Conservation (phyloP, 768 basidiomycete genomes). For the Xerocomellus amylosporus region DNA sequence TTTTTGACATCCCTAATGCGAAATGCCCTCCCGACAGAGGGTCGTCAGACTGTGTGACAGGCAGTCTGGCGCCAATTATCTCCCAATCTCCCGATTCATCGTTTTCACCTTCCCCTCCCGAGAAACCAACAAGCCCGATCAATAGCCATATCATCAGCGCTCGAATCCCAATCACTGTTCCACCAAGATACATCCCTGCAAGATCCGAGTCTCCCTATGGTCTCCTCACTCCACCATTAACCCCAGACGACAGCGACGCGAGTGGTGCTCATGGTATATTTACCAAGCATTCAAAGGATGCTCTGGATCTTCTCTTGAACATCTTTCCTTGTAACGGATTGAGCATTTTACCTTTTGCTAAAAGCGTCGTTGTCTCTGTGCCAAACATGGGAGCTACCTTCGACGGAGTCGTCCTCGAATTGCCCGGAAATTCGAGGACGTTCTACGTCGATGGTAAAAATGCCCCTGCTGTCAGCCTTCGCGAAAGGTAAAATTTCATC, state of each 20-base stretch:
- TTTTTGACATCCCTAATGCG: constrained; percentile 85
- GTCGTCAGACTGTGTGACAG: constrained; percentile 96
- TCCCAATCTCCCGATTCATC: constrained; percentile 42
- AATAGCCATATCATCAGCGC: constrained; percentile 16
- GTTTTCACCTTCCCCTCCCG: constrained; percentile 30
- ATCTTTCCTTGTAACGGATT: constrained; percentile 75
- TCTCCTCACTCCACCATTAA: constrained; percentile 71
- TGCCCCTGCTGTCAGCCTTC: constrained; percentile 71
- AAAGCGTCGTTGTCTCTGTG: constrained; percentile 69
- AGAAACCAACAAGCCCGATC: constrained; percentile 20
- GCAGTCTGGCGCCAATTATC: constrained; percentile 69
- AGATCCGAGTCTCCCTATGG: constrained; percentile 39
- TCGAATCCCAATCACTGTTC: constrained; percentile 29
- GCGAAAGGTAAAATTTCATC: constrained; percentile 63
- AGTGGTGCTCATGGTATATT: constrained; percentile 40
- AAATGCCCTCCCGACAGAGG: constrained; percentile 97
- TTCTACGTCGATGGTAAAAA: constrained; percentile 85
- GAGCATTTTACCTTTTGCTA: constrained; percentile 66
- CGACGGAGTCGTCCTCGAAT: constrained; percentile 73
- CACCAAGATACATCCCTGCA: constrained; percentile 44
- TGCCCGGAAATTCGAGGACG: constrained; percentile 69
- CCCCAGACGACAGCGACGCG: constrained; percentile 64
- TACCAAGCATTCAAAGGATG: constrained; percentile 53
- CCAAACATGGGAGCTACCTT: constrained; percentile 67
- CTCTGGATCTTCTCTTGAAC: constrained; percentile 74